Conservation (phyloP, 495 filamentous ascomycete species). For the Penicillium robsamsonii region DNA sequence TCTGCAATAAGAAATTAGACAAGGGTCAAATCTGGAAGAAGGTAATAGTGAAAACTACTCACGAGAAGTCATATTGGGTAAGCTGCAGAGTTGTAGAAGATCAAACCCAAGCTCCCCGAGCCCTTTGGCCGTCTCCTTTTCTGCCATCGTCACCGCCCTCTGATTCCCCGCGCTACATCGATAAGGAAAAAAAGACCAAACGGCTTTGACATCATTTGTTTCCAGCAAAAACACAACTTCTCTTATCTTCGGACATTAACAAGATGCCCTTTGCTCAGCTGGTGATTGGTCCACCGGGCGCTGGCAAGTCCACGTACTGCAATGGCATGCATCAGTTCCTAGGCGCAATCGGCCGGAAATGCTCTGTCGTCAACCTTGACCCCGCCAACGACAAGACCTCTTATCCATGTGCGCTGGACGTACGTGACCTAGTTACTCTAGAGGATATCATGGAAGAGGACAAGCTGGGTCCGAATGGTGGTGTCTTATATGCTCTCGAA, state of each 20-base stretch:
- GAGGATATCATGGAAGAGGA: slow-evolving; percentile 97
- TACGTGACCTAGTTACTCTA: slow-evolving; percentile 80
- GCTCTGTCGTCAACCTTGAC: slow-evolving; percentile 93
- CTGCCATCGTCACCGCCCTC: slow-evolving; percentile 33
- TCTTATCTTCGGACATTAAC: slow-evolving; percentile 2
- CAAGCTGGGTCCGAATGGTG: slow-evolving; percentile 87
- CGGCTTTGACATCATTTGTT: slow-evolving; percentile 2
- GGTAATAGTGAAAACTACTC: slow-evolving; percentile 13
- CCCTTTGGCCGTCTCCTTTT: slow-evolving; percentile 29
- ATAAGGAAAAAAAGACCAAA: slow-evolving; percentile 23
- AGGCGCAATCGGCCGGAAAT: slow-evolving; percentile 88
- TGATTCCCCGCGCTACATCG: slow-evolving; percentile 30
- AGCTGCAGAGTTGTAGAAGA: slow-evolving; percentile 22
- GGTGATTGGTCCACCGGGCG: slow-evolving; percentile 86
- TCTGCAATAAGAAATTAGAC: slow-evolving; percentile 30
- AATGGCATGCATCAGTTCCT: slow-evolving; percentile 99
- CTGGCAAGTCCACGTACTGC: slow-evolving; percentile 96
- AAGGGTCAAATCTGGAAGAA: neutral
- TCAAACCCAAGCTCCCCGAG: slow-evolving; percentile 29
- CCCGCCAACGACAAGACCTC: slow-evolving; percentile 80
- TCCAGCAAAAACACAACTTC: neutral
- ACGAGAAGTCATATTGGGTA: slow-evolving; percentile 40
- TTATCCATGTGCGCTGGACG: slow-evolving; percentile 79
- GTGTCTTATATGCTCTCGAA: slow-evolving; percentile 87
- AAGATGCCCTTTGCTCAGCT: slow-evolving; percentile 69